These are phyloP conservation scores for Mucor circinelloides DNA, from an alignment of 371 early-diverging fungal species.

Conservation along the genomic window DNA sequence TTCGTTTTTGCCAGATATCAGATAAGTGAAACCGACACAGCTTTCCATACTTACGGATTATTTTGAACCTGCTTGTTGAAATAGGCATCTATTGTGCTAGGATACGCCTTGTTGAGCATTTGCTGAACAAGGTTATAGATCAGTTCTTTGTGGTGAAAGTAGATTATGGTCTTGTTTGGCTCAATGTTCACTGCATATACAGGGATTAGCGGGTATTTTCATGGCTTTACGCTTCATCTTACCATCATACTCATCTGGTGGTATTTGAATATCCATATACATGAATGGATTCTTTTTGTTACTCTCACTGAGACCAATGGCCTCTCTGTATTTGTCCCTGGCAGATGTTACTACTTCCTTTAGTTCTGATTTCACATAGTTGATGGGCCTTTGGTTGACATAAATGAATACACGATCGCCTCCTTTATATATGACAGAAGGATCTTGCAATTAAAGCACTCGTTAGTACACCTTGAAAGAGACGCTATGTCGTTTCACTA, in stretches of 20 bases:
- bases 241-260: conserved; percentile 42
- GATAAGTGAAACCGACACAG: too few species aligned
- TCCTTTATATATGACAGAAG: conserved; percentile 30
- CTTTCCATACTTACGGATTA: not conserved
- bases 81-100: not conserved
- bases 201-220: not conserved
- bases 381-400: conserved; percentile 44
- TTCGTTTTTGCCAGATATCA: too few species aligned
- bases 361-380: conserved; percentile 38
- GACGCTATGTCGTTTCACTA: not conserved
- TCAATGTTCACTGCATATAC: conserved; percentile 44
- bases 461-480: not conserved
- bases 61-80: not conserved
- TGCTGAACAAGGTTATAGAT: conserved; percentile 24
- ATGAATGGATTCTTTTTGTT: conserved; percentile 38
- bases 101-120: conserved; percentile 21
- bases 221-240: not conserved
- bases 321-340: conserved; percentile 24
- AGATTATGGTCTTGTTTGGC: conserved; percentile 39
- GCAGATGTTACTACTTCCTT: conserved; percentile 37
- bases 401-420: conserved; percentile 39
- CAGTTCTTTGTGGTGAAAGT: conserved; percentile 35
- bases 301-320: conserved; percentile 8
- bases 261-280: conserved; percentile 35
- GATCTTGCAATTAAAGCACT: not conserved